Conservation (phyloP, 2,329 filamentous ascomycete genomes). For the Botrytis fragariae region DNA sequence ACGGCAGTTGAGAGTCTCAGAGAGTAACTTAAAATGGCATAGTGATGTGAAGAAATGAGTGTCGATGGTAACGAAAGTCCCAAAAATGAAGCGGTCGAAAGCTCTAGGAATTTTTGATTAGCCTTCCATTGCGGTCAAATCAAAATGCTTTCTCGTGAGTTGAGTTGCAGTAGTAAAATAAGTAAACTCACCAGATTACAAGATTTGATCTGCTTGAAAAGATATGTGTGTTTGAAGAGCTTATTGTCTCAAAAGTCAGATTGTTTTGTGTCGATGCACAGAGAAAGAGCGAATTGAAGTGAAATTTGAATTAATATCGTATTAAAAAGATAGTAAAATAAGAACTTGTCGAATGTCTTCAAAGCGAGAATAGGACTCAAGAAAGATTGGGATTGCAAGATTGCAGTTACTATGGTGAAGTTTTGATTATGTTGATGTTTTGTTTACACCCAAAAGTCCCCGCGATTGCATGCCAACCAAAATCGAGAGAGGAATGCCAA, state of each 20-base stretch:
- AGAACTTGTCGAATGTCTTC: background rate
- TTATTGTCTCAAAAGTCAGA: constrained; percentile 1
- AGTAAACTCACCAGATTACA: background rate
- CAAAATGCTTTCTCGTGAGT: background rate
- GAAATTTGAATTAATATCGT: background rate
- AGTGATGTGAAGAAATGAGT: constrained; percentile 4
- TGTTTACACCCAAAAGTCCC: constrained; percentile 19
- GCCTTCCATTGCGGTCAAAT: background rate
- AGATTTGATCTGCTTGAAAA: background rate
- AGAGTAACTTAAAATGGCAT: background rate
- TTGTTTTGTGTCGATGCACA: background rate
- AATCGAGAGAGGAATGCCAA: constrained; percentile 14
- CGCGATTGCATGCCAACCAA: background rate
- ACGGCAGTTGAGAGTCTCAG: background rate
- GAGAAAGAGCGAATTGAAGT: constrained; percentile 16
- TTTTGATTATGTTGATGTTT: constrained; percentile 18
- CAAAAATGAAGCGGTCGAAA: constrained; percentile 11
- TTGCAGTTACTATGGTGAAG: constrained; percentile 1
- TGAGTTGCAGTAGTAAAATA: background rate
- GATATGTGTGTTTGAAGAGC: background rate
- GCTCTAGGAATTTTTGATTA: background rate
- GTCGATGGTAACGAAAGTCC: background rate
- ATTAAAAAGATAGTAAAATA: background rate
- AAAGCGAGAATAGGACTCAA: background rate
- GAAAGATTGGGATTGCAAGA: background rate